Conservation (phyloP, 257 asterid genomes). For the Solanum clarkiae region DNA sequence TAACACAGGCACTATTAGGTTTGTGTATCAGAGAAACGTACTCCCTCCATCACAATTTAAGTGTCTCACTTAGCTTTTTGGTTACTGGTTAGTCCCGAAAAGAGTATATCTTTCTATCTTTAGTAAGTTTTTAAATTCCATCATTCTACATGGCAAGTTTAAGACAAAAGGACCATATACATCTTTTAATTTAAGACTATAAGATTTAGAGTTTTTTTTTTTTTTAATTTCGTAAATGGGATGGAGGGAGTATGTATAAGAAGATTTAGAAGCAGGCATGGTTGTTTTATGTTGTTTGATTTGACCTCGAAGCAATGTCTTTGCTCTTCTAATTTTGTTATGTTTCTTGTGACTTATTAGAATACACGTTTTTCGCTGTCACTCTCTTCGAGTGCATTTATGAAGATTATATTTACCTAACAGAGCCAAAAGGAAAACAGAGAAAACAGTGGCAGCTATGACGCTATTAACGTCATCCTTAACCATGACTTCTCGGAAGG, state of each 20-base stretch:
- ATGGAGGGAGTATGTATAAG: no score
- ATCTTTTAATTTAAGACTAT: no score
- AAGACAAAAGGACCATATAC: no score
- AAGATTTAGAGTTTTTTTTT: no score
- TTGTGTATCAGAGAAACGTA: not conserved
- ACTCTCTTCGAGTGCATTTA: not conserved
- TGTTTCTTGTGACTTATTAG: not conserved
- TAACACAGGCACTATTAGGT: not conserved
- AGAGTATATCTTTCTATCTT: no score
- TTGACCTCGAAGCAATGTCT: not conserved
- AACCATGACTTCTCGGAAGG: constrained; percentile 78
- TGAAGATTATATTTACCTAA: not conserved
- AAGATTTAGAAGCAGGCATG: not conserved
- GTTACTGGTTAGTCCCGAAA: no score
- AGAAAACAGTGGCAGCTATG: constrained; percentile 3
- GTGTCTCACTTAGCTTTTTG: no score
- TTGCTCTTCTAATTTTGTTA: not conserved
- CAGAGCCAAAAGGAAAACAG: not conserved
- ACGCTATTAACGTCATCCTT: constrained; percentile 36
- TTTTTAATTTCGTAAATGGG: no score
- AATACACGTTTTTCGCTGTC: not conserved
- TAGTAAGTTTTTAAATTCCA: no score
- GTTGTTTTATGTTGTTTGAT: not conserved
- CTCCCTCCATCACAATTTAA: no score
- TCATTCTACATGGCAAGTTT: no score